Conservation (phyloP, 768 basidiomycete genomes). For the Daedalea quercina region DNA sequence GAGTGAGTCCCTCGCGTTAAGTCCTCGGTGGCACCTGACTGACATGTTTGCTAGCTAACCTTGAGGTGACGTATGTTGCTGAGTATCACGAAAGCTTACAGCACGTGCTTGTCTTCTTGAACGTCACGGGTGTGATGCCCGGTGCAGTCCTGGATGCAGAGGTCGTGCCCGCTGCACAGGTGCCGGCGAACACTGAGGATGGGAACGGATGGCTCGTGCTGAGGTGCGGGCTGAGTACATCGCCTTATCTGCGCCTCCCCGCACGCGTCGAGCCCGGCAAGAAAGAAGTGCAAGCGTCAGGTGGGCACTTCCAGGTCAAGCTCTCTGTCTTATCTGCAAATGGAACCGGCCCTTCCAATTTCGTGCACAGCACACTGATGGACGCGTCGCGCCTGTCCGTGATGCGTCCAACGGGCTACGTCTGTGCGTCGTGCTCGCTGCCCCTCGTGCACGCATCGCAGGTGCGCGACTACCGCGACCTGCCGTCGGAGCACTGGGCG, state of each 20-base stretch:
- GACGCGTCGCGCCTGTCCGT: slow-evolving; percentile 60
- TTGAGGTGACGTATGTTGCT: slow-evolving; percentile 46
- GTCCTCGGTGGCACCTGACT: background rate
- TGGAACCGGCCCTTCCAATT: slow-evolving; percentile 22
- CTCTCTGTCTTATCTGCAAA: slow-evolving; percentile 31
- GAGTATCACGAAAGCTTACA: slow-evolving; percentile 87
- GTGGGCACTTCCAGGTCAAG: slow-evolving; percentile 67
- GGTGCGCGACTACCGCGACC: slow-evolving; percentile 59
- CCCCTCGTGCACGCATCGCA: slow-evolving; percentile 51
- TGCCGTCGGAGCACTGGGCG: slow-evolving; percentile 96
- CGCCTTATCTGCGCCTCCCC: slow-evolving; percentile 32
- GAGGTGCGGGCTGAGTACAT: slow-evolving; percentile 50
- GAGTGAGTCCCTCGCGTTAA: slow-evolving; percentile 12
- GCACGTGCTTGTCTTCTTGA: slow-evolving; percentile 71
- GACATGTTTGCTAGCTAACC: slow-evolving; percentile 15
- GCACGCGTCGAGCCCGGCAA: slow-evolving; percentile 58
- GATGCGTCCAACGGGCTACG: slow-evolving; percentile 56
- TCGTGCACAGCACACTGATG: slow-evolving; percentile 44
- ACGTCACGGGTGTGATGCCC: slow-evolving; percentile 41
- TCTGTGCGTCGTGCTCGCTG: slow-evolving; percentile 75
- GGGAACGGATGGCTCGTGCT: slow-evolving; percentile 55
- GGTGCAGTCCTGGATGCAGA: slow-evolving; percentile 59
- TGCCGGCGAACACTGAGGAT: slow-evolving; percentile 18
- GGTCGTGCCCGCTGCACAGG: slow-evolving; percentile 38
- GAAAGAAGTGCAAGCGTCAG: slow-evolving; percentile 48